A percentile compares a stretch with the other conserved stretches of the same genome.
phyloP scores from a whole-genome alignment of 2,329 filamentous ascomycete genomes.

The Arthrinium phaeospermum region DNA sequence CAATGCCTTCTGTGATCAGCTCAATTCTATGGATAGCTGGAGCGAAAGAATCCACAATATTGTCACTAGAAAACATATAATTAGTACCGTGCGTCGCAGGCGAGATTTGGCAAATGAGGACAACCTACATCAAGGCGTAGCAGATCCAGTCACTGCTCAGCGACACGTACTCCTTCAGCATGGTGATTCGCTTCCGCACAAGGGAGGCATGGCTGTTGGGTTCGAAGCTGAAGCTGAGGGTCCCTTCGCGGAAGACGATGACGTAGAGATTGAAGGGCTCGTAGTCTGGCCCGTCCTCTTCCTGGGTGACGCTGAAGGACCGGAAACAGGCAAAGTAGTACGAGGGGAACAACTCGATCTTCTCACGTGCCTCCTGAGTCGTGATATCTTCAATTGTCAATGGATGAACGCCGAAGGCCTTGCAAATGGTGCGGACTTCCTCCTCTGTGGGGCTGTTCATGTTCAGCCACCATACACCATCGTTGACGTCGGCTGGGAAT shows the following conservation, averaged over 20 bases:
- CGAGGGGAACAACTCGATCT: constrained; percentile 95
- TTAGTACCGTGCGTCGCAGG: constrained; percentile 31
- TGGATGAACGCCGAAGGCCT: constrained; percentile 94
- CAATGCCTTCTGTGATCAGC: constrained; percentile 86
- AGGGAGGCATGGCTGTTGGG: constrained; percentile 86
- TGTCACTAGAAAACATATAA: constrained; percentile 67
- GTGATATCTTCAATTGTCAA: constrained; percentile 96
- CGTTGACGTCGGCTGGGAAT: constrained; percentile 62
- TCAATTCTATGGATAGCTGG: constrained; percentile 89
- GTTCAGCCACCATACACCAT: constrained; percentile 99
- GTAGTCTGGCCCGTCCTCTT: constrained; percentile 81
- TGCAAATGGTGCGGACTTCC: constrained; percentile 86
- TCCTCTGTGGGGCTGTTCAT: constrained; percentile 89
- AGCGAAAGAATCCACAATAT: constrained; percentile 96
- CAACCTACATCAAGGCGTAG: constrained; percentile 88
- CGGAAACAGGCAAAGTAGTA: constrained; percentile 99
- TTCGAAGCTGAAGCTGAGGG: constrained; percentile 91
- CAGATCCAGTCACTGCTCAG: constrained; percentile 98
- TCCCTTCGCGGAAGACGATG: constrained; percentile 93
- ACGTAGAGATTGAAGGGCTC: constrained; percentile 97
- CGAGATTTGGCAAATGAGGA: neutral
- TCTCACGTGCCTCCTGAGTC: constrained; percentile 94
- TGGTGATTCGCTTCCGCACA: constrained; percentile 89
- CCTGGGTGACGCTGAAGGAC: constrained; percentile 82
- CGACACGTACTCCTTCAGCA: constrained; percentile 92